Evolutionary conservation across 495 filamentous ascomycete species (phyloP).

Genomic region (Aspergillus sparsus): DNA sequence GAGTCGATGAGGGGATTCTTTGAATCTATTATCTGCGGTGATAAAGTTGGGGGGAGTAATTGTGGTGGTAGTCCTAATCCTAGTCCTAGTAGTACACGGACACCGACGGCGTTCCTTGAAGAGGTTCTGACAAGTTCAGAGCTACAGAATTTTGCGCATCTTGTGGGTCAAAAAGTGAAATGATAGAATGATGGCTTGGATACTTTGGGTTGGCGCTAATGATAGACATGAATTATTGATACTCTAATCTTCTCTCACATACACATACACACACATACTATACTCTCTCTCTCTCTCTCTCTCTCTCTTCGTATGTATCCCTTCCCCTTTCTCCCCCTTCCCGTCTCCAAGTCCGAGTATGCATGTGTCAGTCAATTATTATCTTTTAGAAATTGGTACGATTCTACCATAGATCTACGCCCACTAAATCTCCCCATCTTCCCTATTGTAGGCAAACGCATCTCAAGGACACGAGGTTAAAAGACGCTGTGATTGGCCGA

Average conservation of each 20-base stretch:
- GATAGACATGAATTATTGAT: neutral
- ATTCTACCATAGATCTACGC: too few relatives aligned
- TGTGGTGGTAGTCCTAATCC: neutral
- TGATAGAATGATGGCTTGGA: neutral
- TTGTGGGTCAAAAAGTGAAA: slow-evolving; percentile 4
- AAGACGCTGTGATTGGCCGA: neutral
- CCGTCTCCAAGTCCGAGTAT: too few relatives aligned
- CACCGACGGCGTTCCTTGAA: slow-evolving; percentile 4
- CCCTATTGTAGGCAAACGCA: neutral
- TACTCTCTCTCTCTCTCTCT: too few relatives aligned
- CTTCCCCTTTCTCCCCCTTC: too few relatives aligned
- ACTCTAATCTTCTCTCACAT: too few relatives aligned
- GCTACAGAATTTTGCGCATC: slow-evolving; percentile 8
- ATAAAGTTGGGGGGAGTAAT: neutral
- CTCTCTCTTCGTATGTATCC: too few relatives aligned
- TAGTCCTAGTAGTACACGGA: neutral
- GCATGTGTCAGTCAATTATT: too few relatives aligned
- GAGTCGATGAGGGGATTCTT: slow-evolving; percentile 16
- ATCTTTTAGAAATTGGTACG: too few relatives aligned
- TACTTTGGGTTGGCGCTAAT: neutral
- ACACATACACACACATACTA: too few relatives aligned
- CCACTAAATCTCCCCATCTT: neutral
- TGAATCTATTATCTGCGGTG: slow-evolving; percentile 2
- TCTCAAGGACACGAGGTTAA: neutral
- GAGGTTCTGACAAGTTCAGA: slow-evolving; percentile 9